Conservation (phyloP, 352 stramenopile species). For the Phytophthora colocasiae region DNA sequence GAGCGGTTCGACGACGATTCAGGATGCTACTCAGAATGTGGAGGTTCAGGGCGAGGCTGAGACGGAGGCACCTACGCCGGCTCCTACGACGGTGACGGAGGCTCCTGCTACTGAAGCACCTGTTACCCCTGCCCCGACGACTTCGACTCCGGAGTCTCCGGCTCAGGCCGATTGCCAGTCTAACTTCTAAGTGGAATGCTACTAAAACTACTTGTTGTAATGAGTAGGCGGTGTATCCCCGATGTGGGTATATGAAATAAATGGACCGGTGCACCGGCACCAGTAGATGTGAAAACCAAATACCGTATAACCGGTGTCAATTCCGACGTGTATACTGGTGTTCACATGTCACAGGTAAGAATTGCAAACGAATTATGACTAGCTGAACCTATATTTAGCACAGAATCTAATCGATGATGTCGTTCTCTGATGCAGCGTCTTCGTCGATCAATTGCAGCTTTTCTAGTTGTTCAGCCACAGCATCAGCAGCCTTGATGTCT, state of each 20-base stretch:
- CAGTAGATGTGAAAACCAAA: conserved; percentile 29
- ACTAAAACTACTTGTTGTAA: conserved; percentile 13
- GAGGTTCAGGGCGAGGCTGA: conserved; percentile 28
- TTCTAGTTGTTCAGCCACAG: too few relatives aligned
- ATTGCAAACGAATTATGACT: too few relatives aligned
- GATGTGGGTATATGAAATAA: conserved; percentile 27
- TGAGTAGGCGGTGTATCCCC: conserved; percentile 21
- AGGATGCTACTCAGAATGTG: conserved; percentile 22
- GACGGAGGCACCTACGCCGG: background rate
- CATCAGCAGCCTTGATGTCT: too few relatives aligned
- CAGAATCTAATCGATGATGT: too few relatives aligned
- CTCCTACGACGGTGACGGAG: too few relatives aligned
- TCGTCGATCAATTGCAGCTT: too few relatives aligned
- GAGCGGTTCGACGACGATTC: conserved; percentile 18
- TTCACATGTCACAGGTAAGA: too few relatives aligned
- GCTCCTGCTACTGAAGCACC: conserved; percentile 14
- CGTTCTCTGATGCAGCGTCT: too few relatives aligned
- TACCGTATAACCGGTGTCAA: too few relatives aligned
- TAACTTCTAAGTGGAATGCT: conserved; percentile 24
- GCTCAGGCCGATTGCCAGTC: conserved; percentile 27
- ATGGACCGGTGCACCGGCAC: conserved; percentile 21
- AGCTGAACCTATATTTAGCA: too few relatives aligned
- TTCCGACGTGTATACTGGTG: too few relatives aligned
- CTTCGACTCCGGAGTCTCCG: background rate
- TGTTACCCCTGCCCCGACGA: conserved; percentile 6